Evolutionary conservation across 768 basidiomycete genomes (phyloP).

Genomic region (Mycena galericulata): DNA sequence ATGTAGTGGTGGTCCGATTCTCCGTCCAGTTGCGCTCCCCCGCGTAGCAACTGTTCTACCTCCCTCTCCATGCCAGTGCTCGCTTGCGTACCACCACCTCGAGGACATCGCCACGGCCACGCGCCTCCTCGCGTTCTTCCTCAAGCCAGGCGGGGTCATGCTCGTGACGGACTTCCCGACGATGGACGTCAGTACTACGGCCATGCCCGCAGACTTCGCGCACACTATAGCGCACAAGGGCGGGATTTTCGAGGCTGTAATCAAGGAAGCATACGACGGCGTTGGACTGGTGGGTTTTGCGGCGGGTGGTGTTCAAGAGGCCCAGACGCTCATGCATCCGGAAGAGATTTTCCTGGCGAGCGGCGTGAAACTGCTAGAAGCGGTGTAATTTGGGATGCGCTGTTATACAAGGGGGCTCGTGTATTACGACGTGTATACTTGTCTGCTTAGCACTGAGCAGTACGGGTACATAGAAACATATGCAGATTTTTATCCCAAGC

Average conservation of each 20-base stretch:
- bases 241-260: conserved; percentile 42
- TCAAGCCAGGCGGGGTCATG: conserved; percentile 68
- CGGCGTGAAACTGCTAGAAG: conserved; percentile 28
- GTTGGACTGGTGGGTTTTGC: conserved; percentile 40
- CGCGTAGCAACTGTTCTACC: background rate
- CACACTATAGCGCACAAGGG: conserved; percentile 44
- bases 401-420: too few species aligned
- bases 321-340: conserved; percentile 14
- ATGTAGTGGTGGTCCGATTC: conserved; percentile 75
- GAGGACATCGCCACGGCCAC: conserved; percentile 60
- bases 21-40: background rate
- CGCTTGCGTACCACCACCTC: conserved; percentile 73
- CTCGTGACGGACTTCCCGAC: conserved; percentile 66
- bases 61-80: conserved; percentile 60
- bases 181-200: conserved; percentile 40
- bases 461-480: too few species aligned
- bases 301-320: conserved; percentile 26
- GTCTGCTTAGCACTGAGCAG: too few species aligned
- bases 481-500: too few species aligned
- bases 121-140: conserved; percentile 56
- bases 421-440: too few species aligned
- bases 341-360: conserved; percentile 28
- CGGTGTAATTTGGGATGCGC: too few species aligned
- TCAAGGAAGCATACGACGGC: conserved; percentile 39
- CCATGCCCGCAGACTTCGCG: conserved; percentile 38